Evolutionary conservation across 257 asterid species (phyloP).

Genomic region (Petrea volubilis): DNA sequence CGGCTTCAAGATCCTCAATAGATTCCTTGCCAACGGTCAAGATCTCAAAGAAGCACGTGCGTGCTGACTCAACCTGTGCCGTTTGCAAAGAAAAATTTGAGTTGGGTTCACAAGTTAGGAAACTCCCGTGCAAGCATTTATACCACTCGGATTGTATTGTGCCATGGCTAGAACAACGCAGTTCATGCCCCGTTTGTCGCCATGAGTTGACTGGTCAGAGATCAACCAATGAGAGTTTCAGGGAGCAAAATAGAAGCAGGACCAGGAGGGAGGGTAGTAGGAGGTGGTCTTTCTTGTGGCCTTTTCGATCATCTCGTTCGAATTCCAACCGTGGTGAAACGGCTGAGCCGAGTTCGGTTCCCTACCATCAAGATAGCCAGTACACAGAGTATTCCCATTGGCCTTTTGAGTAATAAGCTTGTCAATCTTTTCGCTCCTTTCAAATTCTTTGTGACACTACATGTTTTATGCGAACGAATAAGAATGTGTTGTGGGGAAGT

Average conservation of each 20-base stretch:
- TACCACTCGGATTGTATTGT: constrained; percentile 84
- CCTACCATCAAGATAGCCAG: constrained; percentile 50
- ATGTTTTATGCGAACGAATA: constrained; percentile 41
- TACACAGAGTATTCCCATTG: constrained; percentile 59
- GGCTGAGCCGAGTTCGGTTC: constrained; percentile 53
- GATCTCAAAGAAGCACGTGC: constrained; percentile 75
- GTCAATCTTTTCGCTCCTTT: not conserved
- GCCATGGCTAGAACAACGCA: constrained; percentile 82
- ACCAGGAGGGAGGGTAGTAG: constrained; percentile 48
- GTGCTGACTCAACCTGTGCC: constrained; percentile 74
- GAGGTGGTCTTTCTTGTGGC: constrained; percentile 89
- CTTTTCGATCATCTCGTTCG: constrained; percentile 62
- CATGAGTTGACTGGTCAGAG: constrained; percentile 46
- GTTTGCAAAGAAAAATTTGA: constrained; percentile 85
- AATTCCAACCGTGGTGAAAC: constrained; percentile 37
- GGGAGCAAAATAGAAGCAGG: constrained; percentile 49
- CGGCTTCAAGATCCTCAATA: constrained; percentile 72
- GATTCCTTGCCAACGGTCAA: constrained; percentile 69
- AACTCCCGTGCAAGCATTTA: constrained; percentile 78
- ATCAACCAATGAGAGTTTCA: constrained; percentile 26
- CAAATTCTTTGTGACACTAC: constrained; percentile 31
- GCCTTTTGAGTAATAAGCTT: constrained; percentile 62
- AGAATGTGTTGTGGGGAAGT: constrained; percentile 4
- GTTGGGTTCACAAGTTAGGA: constrained; percentile 63
- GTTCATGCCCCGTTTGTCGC: constrained; percentile 91